Evolutionary conservation across 176 grass and related monocot species (phyloP), one percentile per base, ranked within the genome.

Genomic region (Tillandsia fasciculata): DNA sequence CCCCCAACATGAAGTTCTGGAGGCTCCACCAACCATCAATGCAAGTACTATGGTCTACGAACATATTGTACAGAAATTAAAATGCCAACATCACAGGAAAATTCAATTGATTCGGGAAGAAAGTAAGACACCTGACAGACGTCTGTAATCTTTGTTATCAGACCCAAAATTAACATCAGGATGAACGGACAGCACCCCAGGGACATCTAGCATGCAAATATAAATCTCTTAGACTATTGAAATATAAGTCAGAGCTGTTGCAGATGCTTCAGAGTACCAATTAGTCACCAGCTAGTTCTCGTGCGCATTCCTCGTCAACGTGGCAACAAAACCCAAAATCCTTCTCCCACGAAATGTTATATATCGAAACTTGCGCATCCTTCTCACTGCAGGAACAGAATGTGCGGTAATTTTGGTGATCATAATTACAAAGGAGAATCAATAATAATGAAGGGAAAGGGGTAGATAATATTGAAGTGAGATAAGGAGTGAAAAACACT

Each of bases 291-390:
- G 84, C 84, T 81, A 99, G 76, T 51, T 87, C 84, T 27, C 76
- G 67, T 48, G 89, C 80, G 9, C 72, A 86, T 48, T 86, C 76
- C 77, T 88, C 77, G 24, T 90, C 82, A 77, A 93, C 88, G 15
- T 88, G 82, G 70, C 89, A 99, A 64, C 89, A 93, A 82, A 99
- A 99, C 15, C 94, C 84, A 81, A 90, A 93, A 79, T 93, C 53
- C 51, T 73, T 82, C 12, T 90, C 84, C 89, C 94, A 90, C 67
- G 94, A 93, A 29, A 93, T 77, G 65, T 85, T 65, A 78, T 88
- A 90, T 80, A 99, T 93, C 69, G 89, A 83, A 51, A 87, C 94
- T 81, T 99, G 89, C 29, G 94, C 87, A 80, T 99, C 89, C 59
- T 93, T 85, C 77, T 93, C 87, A 51, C 89, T 99, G 64, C 65